phyloP scores from a whole-genome alignment of 257 asterid species.

The Eustoma russellianum region DNA sequence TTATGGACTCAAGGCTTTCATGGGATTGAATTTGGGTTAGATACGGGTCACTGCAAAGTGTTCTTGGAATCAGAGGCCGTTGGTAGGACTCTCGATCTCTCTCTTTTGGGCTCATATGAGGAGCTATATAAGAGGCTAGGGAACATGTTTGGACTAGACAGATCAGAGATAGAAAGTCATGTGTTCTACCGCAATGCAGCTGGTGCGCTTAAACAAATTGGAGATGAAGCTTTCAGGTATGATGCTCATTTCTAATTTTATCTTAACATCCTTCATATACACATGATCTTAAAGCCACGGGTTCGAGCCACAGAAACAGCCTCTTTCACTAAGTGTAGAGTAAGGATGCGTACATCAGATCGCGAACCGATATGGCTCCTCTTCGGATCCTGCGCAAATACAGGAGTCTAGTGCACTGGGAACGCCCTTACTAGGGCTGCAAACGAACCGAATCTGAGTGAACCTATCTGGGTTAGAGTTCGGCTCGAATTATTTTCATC shows the following conservation, averaged over 20 bases:
- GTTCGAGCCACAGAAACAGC: no score
- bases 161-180: constrained; percentile 42
- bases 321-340: no score
- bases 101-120: constrained; percentile 68
- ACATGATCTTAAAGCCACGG: no score
- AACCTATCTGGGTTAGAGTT: no score
- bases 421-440: no score
- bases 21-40: constrained; percentile 41
- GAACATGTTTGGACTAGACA: constrained; percentile 62
- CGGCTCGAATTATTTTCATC: no score
- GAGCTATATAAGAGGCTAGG: constrained; percentile 59
- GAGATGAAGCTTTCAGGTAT: constrained; percentile 84
- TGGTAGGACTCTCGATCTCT: constrained; percentile 73
- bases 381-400: no score
- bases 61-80: constrained; percentile 83
- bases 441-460: no score
- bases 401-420: no score
- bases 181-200: constrained; percentile 51
- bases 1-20: constrained; percentile 34
- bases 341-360: no score
- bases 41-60: constrained; percentile 82
- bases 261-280: not conserved
- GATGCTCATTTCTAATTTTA: not conserved
- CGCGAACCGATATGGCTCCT: no score
- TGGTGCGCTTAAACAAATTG: constrained; percentile 56